These are phyloP conservation scores for Sugiyamaella valdiviana DNA, from an alignment of 805 yeast species.

Conservation along the genomic window DNA sequence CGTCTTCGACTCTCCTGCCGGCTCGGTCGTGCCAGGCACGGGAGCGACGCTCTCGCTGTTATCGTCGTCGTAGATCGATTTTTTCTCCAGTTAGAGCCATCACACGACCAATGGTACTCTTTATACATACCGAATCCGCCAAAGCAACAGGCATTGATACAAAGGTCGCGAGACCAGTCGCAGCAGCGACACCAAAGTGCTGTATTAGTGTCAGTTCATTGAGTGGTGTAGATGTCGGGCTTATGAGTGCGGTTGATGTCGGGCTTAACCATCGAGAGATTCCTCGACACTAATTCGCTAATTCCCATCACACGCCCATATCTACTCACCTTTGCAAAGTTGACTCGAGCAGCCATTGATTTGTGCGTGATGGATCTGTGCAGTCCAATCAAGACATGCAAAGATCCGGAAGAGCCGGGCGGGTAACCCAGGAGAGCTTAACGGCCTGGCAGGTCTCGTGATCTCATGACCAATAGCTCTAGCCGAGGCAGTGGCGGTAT, in stretches of 20 bases:
- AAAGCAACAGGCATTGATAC: conserved; percentile 13
- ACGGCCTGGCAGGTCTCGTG: neutral
- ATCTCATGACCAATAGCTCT: neutral
- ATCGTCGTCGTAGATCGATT: conserved; percentile 28
- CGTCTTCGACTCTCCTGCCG: neutral
- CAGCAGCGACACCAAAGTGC: neutral
- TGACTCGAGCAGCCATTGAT: neutral
- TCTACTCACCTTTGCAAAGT: neutral
- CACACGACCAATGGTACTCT: neutral
- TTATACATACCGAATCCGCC: conserved; percentile 14
- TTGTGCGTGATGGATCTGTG: neutral
- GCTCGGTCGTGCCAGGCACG: conserved; percentile 26
- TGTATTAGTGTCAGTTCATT: neutral
- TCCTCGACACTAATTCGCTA: neutral
- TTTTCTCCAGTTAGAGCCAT: conserved; percentile 7
- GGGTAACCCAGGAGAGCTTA: neutral
- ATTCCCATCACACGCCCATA: neutral
- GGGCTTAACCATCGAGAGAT: too few relatives aligned
- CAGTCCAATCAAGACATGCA: neutral
- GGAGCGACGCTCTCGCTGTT: conserved; percentile 19
- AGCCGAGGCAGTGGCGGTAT: too few relatives aligned
- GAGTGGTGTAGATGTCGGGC: too few relatives aligned
- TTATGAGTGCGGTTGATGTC: too few relatives aligned
- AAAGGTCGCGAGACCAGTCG: conserved; percentile 7
- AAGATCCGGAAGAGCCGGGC: neutral